These are phyloP conservation scores for Neonectria sp. DNA, from an alignment of 2,329 filamentous ascomycete genomes.

Conservation along the genomic window DNA sequence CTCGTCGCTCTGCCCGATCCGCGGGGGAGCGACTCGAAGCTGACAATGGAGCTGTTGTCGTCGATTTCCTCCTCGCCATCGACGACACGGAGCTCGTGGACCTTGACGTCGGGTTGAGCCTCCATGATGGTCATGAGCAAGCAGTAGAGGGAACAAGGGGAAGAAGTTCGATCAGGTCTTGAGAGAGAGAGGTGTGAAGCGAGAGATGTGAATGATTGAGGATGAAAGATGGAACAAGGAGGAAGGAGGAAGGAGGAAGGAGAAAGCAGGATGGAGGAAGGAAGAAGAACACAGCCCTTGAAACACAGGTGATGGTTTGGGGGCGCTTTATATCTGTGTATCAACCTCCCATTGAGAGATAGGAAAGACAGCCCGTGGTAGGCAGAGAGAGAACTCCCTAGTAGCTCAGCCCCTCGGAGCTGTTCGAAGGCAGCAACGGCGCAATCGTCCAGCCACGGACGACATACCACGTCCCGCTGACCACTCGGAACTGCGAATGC, in stretches of 20 bases:
- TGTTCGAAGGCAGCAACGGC: conserved; percentile 18
- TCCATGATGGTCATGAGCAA: conserved; percentile 35
- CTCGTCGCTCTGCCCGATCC: neutral
- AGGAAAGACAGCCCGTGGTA: neutral
- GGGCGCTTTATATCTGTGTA: neutral
- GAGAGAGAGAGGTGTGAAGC: neutral
- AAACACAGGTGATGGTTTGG: neutral
- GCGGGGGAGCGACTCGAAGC: conserved; percentile 40
- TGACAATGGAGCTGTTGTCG: conserved; percentile 39
- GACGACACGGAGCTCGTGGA: conserved; percentile 28
- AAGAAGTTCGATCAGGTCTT: neutral
- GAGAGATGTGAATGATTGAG: neutral
- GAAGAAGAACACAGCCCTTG: neutral
- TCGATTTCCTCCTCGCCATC: conserved; percentile 31
- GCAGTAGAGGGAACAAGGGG: neutral
- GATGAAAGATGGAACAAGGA: neutral
- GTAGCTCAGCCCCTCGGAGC: conserved; percentile 14
- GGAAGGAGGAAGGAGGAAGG: neutral
- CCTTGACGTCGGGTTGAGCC: conserved; percentile 17
- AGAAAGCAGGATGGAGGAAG: neutral
- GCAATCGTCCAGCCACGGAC: conserved; percentile 5
- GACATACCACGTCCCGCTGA: neutral
- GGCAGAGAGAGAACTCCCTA: neutral
- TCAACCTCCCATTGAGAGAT: neutral
- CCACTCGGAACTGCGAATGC: conserved; percentile 1